Evolutionary conservation across 495 filamentous ascomycete species (phyloP).

Genomic region (Staphylotrichum tortipilum): DNA sequence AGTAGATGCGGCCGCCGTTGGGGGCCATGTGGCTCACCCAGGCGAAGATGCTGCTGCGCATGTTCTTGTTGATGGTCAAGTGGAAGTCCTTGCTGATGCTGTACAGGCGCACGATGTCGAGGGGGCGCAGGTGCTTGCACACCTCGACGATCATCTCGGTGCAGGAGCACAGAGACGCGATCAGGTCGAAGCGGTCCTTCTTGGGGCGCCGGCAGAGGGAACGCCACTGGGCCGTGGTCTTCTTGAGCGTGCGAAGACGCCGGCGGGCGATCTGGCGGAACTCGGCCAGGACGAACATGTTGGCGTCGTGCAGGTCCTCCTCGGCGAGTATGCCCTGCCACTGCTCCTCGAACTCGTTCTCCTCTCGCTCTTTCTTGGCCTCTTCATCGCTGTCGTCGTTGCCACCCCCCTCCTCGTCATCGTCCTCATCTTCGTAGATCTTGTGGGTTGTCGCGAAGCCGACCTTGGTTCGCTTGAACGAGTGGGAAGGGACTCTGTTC

Average conservation of each 20-base stretch:
- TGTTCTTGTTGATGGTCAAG: constrained; percentile 37
- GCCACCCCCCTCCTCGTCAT: neutral
- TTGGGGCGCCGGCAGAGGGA: neutral
- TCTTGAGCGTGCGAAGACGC: constrained; percentile 7
- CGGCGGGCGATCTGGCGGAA: constrained; percentile 8
- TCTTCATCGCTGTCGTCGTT: neutral
- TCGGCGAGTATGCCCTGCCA: constrained; percentile 6
- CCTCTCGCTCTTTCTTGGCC: neutral
- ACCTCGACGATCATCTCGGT: constrained; percentile 44
- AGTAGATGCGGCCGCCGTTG: constrained; percentile 42
- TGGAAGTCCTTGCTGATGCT: constrained; percentile 50
- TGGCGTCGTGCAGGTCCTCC: neutral
- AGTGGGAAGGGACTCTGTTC: constrained; percentile 1
- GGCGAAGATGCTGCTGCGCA: constrained; percentile 27
- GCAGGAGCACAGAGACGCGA: constrained; percentile 38
- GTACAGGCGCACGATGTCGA: constrained; percentile 48
- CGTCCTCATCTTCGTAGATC: constrained; percentile 7
- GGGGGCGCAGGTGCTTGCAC: constrained; percentile 38
- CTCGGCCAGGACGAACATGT: constrained; percentile 5
- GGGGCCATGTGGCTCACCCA: constrained; percentile 31
- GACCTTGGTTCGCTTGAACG: constrained; percentile 4
- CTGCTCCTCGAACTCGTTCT: constrained; percentile 3
- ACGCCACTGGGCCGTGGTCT: constrained; percentile 3
- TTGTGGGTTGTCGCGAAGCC: neutral
- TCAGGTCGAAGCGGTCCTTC: constrained; percentile 37